Evolutionary conservation across 352 stramenopile genomes (phyloP).

Genomic region (Globisporangium perplexum): DNA sequence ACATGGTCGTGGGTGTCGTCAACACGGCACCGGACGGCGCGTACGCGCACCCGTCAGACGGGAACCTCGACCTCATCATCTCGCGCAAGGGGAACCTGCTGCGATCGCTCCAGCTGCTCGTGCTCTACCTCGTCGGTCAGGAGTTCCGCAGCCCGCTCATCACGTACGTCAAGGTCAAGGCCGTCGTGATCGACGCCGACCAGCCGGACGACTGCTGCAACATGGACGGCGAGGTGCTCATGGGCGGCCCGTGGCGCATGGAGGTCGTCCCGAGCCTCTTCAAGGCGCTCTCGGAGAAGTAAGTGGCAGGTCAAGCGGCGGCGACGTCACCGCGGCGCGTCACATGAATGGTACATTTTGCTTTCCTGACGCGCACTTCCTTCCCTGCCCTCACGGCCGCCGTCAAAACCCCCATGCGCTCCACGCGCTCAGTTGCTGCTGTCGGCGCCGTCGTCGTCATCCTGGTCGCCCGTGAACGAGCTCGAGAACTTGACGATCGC

Average conservation of each 20-base stretch:
- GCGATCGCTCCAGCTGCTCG: slow-evolving; percentile 36
- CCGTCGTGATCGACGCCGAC: slow-evolving; percentile 61
- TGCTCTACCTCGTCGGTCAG: slow-evolving; percentile 47
- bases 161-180: slow-evolving; percentile 76
- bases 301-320: too few species aligned
- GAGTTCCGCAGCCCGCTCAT: slow-evolving; percentile 59
- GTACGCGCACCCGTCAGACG: slow-evolving; percentile 72
- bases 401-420: not conserved
- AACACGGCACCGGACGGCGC: slow-evolving; percentile 80
- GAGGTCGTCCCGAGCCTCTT: slow-evolving; percentile 69
- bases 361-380: slow-evolving; percentile 9
- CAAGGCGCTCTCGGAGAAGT: slow-evolving; percentile 75
- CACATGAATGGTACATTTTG: slow-evolving; percentile 9
- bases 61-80: slow-evolving; percentile 76
- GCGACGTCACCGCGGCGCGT: too few species aligned
- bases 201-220: slow-evolving; percentile 53
- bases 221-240: slow-evolving; percentile 71
- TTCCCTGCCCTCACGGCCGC: not conserved
- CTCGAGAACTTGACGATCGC: slow-evolving; percentile 97
- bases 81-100: slow-evolving; percentile 39
- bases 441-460: slow-evolving; percentile 35
- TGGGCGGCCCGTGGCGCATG: slow-evolving; percentile 56
- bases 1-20: slow-evolving; percentile 51
- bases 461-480: slow-evolving; percentile 93
- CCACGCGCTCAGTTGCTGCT: slow-evolving; percentile 6